phyloP scores from a whole-genome alignment of 139 green algal genomes.

The Picocystis salinarum region DNA sequence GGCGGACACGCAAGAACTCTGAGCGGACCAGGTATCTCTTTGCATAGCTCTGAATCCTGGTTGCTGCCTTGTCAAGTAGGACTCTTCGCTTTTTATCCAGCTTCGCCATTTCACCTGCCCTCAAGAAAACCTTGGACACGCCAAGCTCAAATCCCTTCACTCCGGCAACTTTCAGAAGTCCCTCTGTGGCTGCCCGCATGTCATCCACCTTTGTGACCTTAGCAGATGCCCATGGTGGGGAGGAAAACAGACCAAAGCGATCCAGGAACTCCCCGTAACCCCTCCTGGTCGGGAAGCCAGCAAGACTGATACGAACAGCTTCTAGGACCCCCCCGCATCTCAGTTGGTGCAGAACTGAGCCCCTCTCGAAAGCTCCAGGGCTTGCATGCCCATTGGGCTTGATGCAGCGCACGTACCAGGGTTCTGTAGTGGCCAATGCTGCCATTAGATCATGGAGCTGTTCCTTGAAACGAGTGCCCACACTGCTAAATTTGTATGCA shows the following conservation, averaged over 20 bases:
- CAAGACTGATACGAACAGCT: conserved; percentile 89
- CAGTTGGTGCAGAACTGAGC: conserved; percentile 90
- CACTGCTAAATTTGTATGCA: conserved; percentile 66
- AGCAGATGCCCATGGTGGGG: conserved; percentile 16
- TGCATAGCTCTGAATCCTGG: conserved; percentile 44
- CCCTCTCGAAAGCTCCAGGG: conserved; percentile 70
- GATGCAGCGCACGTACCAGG: conserved; percentile 98
- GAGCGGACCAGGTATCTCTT: conserved; percentile 33
- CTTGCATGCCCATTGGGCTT: conserved; percentile 79
- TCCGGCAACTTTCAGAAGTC: conserved; percentile 15
- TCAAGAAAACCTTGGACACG: conserved; percentile 62
- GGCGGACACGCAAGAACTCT: conserved; percentile 12
- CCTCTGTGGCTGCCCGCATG: conserved; percentile 5
- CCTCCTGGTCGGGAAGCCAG: conserved; percentile 78
- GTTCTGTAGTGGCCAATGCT: conserved; percentile 78
- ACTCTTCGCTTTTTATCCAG: conserved; percentile 76
- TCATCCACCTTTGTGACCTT: conserved; percentile 28
- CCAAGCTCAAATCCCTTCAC: conserved; percentile 58
- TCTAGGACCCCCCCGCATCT: conserved; percentile 94
- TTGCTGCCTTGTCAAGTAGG: conserved; percentile 52
- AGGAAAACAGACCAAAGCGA: conserved; percentile 74
- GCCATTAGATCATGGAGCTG: conserved; percentile 87
- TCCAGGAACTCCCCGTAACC: conserved; percentile 81
- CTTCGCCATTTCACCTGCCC: conserved; percentile 71
- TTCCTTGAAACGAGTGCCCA: conserved; percentile 84